Base-by-base conservation (phyloP, 805 yeast species). In the Myxozyma kluyveri region DNA sequence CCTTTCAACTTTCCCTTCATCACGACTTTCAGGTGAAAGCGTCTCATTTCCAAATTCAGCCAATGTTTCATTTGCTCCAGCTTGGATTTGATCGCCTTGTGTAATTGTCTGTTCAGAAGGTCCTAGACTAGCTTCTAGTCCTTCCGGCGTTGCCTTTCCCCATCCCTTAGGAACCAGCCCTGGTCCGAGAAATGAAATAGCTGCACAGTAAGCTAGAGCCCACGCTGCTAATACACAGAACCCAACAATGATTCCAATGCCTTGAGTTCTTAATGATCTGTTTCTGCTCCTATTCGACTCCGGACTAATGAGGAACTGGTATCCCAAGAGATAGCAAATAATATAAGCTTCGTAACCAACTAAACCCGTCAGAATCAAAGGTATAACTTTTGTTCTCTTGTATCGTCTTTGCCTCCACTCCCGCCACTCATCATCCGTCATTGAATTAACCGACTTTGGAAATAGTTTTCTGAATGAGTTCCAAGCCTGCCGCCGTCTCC, bases 111-210 rank as follows among this genome's bases (percentile, higher is more conserved):
- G 33, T 19, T 29, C 39, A 12, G 42, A 57, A 42, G 63, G 66
- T 22, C 58, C 54, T n/a, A 27, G 48, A 52, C 54, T 60, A 36
- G 65, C 71, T 43, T 22, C 61, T n/a, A n/a, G n/a, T n/a, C n/a
- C n/a, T 39, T 49, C 64, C 41, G 57, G 62, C 50, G 62, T 65
- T 44, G 49, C 66, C 71, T 1, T 75, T 65, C 1, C 79, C 78
- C 4, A 71, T 54, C 31, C 66, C 59, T 3, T 65, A 19, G 48
- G 60, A 0, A 76, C 75, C 0, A 70, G 61, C 0, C 93, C 93
- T 0, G 90, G 86, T 0, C 90, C 91, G n/a, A 62, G 49, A 1
- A 63, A 12, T 17, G 73, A 56, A 1, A 83, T 63, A 0, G 59
- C 38, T 86, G 88, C 84, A 57, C 72, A 47, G 38, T 56, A 22